Base-by-base conservation (phyloP, 192 early-diverging fungal genomes). In the Gaertneriomyces sp. region DNA sequence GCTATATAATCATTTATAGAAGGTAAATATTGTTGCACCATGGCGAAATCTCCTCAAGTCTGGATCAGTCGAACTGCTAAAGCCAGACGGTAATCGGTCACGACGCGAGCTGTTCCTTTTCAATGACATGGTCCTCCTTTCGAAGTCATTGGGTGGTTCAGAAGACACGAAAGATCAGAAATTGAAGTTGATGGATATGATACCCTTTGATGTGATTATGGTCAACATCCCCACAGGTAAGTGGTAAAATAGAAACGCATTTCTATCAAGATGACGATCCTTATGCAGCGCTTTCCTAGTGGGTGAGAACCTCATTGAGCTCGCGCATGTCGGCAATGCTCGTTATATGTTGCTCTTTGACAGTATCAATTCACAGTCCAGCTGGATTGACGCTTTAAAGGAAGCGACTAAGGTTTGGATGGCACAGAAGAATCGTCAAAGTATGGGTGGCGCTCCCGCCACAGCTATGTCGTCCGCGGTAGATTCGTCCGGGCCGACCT, bases 51-150 rank as follows among this genome's bases (percentile, higher is more conserved):
- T 84, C 38, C 61, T 81, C 10, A 77, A 80, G 53, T 49, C 52
- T 6, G 76, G 76, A 19, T 39, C 62, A 12, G 53, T 83, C 39
- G 77, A 80, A 20, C 51, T 81, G 40, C 25, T 77, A 11, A 71
- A 64, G 25, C 39, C 70, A 4, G 33, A 63, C 20, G 76, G 69
- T 12, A 76, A 77, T 11, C 56, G 69, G 3, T 77, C 80, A 42
- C 60, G 62, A 56, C 64, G 82, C 39, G 79, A 84, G 65, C 20
- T 81, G n/a, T 84, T 74, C 63, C 56, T 84, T 10, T 84, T 84
- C 62, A 84, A 78, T 65, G 82, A 84, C 58, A 76, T 82, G 69
- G 50, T 84, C 19, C 20, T 84, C 16, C n/a, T 84, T n/a, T 75
- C 80, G 25, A 84, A 82, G 52, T 58, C 50, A 46, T 14, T 59